Percentiles rank a stretch among this genome's conserved stretches.
phyloP scores from a whole-genome alignment of 2,329 filamentous ascomycete species.

The Aspergillus amoenus region DNA sequence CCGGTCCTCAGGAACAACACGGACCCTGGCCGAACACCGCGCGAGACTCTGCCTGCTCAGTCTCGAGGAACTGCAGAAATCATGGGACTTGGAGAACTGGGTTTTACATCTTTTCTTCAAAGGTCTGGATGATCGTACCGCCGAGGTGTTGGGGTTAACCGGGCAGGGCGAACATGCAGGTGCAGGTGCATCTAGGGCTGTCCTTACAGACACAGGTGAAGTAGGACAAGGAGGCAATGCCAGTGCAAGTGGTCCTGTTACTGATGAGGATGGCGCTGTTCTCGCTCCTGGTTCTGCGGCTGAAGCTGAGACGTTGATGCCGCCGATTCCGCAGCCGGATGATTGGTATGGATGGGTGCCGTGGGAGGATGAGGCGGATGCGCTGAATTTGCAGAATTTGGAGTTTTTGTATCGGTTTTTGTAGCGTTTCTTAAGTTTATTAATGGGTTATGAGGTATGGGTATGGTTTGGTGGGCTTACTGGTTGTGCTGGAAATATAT shows the following conservation, averaged over 20 bases:
- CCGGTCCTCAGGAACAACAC: constrained; percentile 35
- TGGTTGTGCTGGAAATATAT: no score
- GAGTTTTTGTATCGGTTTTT: constrained; percentile 16
- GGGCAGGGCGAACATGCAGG: neutral
- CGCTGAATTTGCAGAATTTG: constrained; percentile 13
- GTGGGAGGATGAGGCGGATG: constrained; percentile 9
- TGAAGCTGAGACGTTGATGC: neutral
- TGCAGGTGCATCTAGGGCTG: no score
- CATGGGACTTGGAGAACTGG: constrained; percentile 53
- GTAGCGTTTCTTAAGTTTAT: neutral
- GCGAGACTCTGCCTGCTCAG: constrained; percentile 51
- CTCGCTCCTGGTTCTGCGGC: neutral
- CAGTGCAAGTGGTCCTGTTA: neutral
- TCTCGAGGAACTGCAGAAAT: constrained; percentile 49
- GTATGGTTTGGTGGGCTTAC: no score
- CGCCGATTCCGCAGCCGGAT: neutral
- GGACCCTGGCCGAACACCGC: constrained; percentile 49
- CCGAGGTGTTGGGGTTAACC: constrained; percentile 35
- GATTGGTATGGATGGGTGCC: constrained; percentile 14
- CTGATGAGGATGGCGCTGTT: neutral
- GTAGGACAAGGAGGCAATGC: no score
- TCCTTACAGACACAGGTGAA: no score
- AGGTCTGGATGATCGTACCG: constrained; percentile 48
- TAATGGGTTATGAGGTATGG: no score
- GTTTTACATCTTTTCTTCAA: constrained; percentile 51